Conservation (phyloP, 202 grass and related monocot species). For the Saccharum hybrid region DNA sequence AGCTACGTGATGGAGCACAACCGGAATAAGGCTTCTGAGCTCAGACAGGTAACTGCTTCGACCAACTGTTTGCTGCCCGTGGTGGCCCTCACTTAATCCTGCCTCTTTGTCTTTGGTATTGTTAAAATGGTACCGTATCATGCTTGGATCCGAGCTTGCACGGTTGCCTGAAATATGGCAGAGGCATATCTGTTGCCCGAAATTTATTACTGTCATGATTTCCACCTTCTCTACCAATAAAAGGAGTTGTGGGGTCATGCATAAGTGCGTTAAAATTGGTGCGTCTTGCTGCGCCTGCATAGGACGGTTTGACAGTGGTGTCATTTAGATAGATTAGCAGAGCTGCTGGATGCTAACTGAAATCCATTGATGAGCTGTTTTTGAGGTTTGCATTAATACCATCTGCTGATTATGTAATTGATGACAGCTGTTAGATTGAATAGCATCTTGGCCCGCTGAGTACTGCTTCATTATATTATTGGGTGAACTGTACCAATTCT, state of each 20-base stretch:
- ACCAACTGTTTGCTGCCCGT: conserved; percentile 3
- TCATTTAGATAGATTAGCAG: not conserved
- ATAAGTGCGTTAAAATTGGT: conserved; percentile 2
- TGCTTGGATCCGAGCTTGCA: conserved; percentile 4
- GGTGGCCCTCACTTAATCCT: not conserved
- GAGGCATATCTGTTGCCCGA: not conserved
- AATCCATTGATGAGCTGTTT: conserved; percentile 14
- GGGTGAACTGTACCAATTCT: conserved; percentile 4
- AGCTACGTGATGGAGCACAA: conserved; percentile 93
- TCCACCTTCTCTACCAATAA: not conserved
- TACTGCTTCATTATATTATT: conserved; percentile 23
- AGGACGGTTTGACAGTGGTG: not conserved
- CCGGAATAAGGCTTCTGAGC: conserved; percentile 68
- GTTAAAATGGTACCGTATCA: not conserved
- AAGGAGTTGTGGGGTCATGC: not conserved
- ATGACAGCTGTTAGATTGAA: conserved; percentile 30
- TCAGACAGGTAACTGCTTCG: conserved; percentile 71
- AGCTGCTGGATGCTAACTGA: not conserved
- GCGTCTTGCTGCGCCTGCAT: not conserved
- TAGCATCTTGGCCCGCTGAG: not conserved
- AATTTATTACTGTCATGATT: not conserved
- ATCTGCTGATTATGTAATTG: not conserved
- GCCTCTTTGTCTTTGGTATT: not conserved
- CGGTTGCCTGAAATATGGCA: not conserved
- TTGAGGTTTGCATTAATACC: conserved; percentile 1